Percentiles rank a stretch among this genome's conserved stretches.
These are phyloP conservation scores for Lolium rigidum DNA, from an alignment of 176 grass and related monocot species.

Conservation along the genomic window DNA sequence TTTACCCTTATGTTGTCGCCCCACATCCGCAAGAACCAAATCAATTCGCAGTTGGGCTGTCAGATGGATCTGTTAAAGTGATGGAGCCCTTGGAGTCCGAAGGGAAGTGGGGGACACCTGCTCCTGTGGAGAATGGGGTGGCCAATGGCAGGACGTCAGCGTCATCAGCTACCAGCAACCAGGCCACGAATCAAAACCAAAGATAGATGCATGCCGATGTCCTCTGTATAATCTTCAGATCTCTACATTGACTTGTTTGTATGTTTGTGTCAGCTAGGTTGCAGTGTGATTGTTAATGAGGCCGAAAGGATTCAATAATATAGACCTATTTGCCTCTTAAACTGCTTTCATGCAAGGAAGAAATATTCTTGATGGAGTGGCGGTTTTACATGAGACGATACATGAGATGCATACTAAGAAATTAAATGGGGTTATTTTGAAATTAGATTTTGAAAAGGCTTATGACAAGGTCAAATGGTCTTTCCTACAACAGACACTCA, in stretches of 20 bases:
- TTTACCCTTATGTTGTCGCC: conserved; percentile 65
- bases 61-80: conserved; percentile 87
- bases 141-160: conserved; percentile 56
- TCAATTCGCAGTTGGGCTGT: conserved; percentile 88
- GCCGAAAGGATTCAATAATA: too few species aligned
- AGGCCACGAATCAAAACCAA: conserved; percentile 70
- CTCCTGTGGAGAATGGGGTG: conserved; percentile 62
- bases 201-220: conserved; percentile 53
- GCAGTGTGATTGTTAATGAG: too few species aligned
- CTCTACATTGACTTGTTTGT: conserved; percentile 42
- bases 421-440: too few species aligned
- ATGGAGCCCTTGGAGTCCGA: conserved; percentile 80
- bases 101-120: conserved; percentile 73
- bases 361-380: too few species aligned
- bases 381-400: too few species aligned
- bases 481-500: too few species aligned
- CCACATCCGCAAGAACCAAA: conserved; percentile 87
- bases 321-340: too few species aligned
- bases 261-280: conserved; percentile 47
- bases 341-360: too few species aligned
- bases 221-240: conserved; percentile 59
- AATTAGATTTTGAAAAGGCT: too few species aligned
- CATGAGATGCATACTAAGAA: too few species aligned
- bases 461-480: too few species aligned
- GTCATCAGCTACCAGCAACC: conserved; percentile 63